A percentile compares a stretch with the other conserved stretches of the same genome.
Evolutionary conservation across 805 yeast species (phyloP).

Genomic region (Starmerella tilneyi): DNA sequence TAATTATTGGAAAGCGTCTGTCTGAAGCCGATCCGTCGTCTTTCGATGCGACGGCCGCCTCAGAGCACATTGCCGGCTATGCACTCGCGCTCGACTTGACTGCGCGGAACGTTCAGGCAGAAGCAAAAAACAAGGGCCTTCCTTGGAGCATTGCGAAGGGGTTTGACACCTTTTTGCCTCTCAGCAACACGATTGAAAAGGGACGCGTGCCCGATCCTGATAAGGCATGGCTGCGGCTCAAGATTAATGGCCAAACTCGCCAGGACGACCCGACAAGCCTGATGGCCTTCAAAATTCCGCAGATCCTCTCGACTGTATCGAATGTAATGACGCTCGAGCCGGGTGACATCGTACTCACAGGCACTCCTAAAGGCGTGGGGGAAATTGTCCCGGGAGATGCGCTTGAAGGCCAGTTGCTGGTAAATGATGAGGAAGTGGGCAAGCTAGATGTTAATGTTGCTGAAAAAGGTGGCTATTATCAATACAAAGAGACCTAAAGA

Average conservation of each 20-base stretch:
- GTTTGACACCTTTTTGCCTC: conserved; percentile 87
- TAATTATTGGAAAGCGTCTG: conserved; percentile 55
- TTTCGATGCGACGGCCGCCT: conserved; percentile 56
- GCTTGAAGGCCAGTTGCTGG: conserved; percentile 52
- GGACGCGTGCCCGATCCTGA: conserved; percentile 59
- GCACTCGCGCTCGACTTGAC: conserved; percentile 88
- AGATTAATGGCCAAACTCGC: conserved; percentile 56
- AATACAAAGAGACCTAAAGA: conserved; percentile 37
- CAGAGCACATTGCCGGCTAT: conserved; percentile 74
- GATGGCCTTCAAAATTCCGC: conserved; percentile 83
- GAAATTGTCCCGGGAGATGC: conserved; percentile 65
- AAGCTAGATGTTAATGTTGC: conserved; percentile 43
- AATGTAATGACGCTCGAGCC: conserved; percentile 82
- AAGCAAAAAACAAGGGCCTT: conserved; percentile 82
- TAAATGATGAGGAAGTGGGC: conserved; percentile 47
- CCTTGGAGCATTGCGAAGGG: conserved; percentile 98
- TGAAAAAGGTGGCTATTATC: conserved; percentile 43
- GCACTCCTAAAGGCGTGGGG: conserved; percentile 98
- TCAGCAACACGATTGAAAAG: conserved; percentile 65
- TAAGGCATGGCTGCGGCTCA: conserved; percentile 50
- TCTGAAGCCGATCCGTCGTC: conserved; percentile 47
- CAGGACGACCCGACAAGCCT: conserved; percentile 66
- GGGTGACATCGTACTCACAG: conserved; percentile 87
- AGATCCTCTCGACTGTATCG: conserved; percentile 69
- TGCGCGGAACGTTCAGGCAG: conserved; percentile 91